Evolutionary conservation across 1,284 basidiomycete genomes (phyloP), one percentile per base, ranked within the genome.

Genomic region (Salmacisia buchloeana): DNA sequence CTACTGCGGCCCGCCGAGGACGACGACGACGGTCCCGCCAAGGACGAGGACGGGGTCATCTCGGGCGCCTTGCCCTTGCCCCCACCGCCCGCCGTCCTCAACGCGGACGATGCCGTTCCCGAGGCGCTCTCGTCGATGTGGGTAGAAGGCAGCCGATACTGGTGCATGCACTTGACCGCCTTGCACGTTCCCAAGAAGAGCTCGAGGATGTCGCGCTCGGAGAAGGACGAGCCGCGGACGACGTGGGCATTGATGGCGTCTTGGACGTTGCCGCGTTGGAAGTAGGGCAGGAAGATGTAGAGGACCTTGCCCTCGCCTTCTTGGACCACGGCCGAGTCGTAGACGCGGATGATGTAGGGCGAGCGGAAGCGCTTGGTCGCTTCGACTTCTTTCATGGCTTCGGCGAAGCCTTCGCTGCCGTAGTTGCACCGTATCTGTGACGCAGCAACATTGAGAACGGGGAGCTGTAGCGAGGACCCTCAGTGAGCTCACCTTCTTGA

Each of bases 151-250:
- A 75, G 61, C 3, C 69, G 68, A 43, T 79, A 79, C 33, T 67
- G 86, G 80, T 99, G 94, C 90, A 99, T 92, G 3, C 92, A 92
- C 58, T 89, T 86, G 6, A 98, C 87, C 60, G 90, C 94, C 70
- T 91, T 86, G 80, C 94, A 97, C 12, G 94, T 92, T 6, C 94
- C 94, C 70, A 89, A 89, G 84, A 98, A 98, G 39, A 94, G 84
- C 29, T 85, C 85, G 31, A 97, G 84, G 83, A 97, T 90, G 61
- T 92, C 89, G 67, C 85, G 85, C 81, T 99, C 96, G 0, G 91
- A 86, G 77, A 93, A 91, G 66, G 88, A 87, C 34, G 87, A 88
- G 25, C 88, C 87, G 63, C 91, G 91, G 54, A 94, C 88, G 6
- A 89, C 85, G 75, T 94, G 88, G 34, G 87, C 84, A 70, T 92